Base-by-base conservation (phyloP, 176 grass and related monocot species). In the Musa acuminata region DNA sequence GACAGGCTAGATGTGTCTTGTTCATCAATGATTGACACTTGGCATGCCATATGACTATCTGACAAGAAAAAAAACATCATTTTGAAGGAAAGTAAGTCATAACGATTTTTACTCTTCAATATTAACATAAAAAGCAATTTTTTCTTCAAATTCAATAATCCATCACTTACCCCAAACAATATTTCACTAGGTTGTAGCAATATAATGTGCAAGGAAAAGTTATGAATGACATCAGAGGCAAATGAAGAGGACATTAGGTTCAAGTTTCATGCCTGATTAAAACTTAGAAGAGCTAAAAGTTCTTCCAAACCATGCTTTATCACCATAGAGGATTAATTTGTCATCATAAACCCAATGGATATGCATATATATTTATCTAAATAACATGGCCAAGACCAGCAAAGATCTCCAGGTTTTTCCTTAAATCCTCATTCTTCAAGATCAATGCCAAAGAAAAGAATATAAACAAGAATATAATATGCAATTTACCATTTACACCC, bases 401-500 rank as follows among this genome's bases (percentile, higher is more conserved):
- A 70, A 23, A 24, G 14, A 49, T 49, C 67, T 50, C 67, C 8
- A 11, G 48, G 19, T 51, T 12, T 43, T 43, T 27, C 23, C 24
- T 12, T 16, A 21, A 51, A 50, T 51, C 1, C 13, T 8, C 16
- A 49, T 21, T 50, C 13, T 67, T 50, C 72, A 54, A 74, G 13
- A 54, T 23, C 1, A 25, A 73, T 74, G 52, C 16, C n/a, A 25
- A 73, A 74, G 9, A 74, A 12, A 23, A 53, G 1, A 43, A 77
- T 53, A 64, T 16, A 51, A 64, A 13, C n/a, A 77, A 77, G 21
- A 50, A 26, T 51, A 52, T 51, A 17, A 77, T 7, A 53, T 16
- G 76, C 21, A 26, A 81, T 62, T 87, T 92, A 99, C 96, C 96
- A 87, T 89, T 92, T 91, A 99, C 49, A 67, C 96, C 96, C 71